These are phyloP conservation scores for Aspergillaceae sp. DNA, from an alignment of 2,329 filamentous ascomycete genomes.

Conservation along the genomic window DNA sequence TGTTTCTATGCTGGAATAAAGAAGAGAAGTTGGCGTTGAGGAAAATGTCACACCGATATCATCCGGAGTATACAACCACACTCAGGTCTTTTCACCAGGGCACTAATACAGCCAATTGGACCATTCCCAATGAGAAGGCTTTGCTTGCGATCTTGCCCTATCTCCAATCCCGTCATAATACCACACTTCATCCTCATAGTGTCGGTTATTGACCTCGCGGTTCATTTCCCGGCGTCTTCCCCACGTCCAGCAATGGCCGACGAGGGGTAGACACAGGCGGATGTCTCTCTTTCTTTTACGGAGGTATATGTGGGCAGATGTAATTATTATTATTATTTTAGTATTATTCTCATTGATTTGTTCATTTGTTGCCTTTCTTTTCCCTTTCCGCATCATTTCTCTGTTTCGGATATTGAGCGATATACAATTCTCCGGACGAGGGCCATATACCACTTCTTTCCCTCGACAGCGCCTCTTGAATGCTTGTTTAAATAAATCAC, in stretches of 20 bases:
- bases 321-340: no score
- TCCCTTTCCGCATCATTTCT: neutral
- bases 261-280: neutral
- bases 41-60: neutral
- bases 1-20: neutral
- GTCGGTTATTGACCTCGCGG: slow-evolving; percentile 12
- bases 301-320: no score
- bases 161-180: neutral
- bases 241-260: slow-evolving; percentile 1
- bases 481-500: no score
- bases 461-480: no score
- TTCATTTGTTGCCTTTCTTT: no score
- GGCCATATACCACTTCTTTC: no score
- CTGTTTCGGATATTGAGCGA: slow-evolving; percentile 8
- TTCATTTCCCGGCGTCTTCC: slow-evolving; percentile 9
- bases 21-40: slow-evolving; percentile 2
- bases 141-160: neutral
- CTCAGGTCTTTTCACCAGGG: neutral
- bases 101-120: neutral
- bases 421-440: neutral
- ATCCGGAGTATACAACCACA: no score
- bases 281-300: no score
- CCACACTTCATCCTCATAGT: neutral
- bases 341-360: no score
- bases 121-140: neutral